Evolutionary conservation across 2,329 filamentous ascomycete genomes (phyloP).

Genomic region (Plectosphaerella plurivora): DNA sequence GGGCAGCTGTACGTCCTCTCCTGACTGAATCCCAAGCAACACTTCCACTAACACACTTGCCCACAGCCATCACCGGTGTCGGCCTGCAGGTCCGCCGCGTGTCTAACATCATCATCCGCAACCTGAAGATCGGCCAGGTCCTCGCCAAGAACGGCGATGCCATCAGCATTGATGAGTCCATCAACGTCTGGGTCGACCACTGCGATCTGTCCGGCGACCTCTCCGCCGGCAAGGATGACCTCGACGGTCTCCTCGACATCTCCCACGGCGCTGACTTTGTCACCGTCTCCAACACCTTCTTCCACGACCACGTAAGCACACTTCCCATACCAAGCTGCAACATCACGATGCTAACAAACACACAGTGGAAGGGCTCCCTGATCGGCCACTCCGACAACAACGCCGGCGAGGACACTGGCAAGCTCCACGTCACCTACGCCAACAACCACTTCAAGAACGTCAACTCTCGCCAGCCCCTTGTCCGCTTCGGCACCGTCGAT

Average conservation of each 20-base stretch:
- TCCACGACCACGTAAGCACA: slow-evolving; percentile 32
- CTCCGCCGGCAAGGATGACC: slow-evolving; percentile 33
- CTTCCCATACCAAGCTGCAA: neutral
- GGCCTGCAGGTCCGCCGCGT: slow-evolving; percentile 46
- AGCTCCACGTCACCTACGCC: slow-evolving; percentile 54
- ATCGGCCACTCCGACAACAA: slow-evolving; percentile 60
- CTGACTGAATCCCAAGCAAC: neutral
- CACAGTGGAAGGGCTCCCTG: slow-evolving; percentile 49
- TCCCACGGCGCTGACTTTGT: slow-evolving; percentile 38
- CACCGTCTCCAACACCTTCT: slow-evolving; percentile 35
- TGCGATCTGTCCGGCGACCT: slow-evolving; percentile 31
- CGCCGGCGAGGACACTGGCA: slow-evolving; percentile 50
- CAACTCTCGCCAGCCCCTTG: slow-evolving; percentile 53
- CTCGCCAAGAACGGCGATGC: slow-evolving; percentile 51
- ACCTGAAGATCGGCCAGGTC: slow-evolving; percentile 43
- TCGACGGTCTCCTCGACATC: slow-evolving; percentile 39
- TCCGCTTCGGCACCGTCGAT: slow-evolving; percentile 60
- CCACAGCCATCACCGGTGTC: slow-evolving; percentile 30
- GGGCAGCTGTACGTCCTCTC: slow-evolving; percentile 11
- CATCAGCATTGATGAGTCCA: slow-evolving; percentile 42
- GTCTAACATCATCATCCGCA: slow-evolving; percentile 53
- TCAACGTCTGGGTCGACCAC: slow-evolving; percentile 45
- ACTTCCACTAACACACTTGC: neutral
- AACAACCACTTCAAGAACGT: slow-evolving; percentile 59
- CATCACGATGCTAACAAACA: neutral